phyloP scores from a whole-genome alignment of 2,329 filamentous ascomycete genomes.

The Shiraia bambusicola region DNA sequence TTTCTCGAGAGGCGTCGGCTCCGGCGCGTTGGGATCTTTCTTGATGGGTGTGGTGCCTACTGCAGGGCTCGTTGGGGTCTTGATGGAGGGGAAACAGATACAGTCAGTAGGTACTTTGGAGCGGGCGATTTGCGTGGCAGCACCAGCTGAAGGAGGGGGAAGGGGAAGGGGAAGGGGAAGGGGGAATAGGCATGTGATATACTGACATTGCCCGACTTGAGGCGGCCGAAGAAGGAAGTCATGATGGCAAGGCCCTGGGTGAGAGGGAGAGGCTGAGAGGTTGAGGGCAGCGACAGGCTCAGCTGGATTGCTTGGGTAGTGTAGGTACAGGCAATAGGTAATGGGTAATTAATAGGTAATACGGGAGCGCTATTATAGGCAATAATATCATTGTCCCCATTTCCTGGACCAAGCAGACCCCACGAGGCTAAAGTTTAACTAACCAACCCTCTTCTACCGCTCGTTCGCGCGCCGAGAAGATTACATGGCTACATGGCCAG shows the following conservation, averaged over 20 bases:
- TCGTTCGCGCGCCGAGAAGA: conserved; percentile 1
- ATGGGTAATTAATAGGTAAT: no score
- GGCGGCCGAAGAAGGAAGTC: conserved; percentile 57
- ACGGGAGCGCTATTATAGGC: conserved; percentile 8
- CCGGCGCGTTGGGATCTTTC: conserved; percentile 60
- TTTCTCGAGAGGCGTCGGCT: conserved; percentile 65
- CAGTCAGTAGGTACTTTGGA: no score
- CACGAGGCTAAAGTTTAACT: conserved; percentile 8
- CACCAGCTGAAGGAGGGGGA: neutral
- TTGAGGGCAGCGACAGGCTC: conserved; percentile 13
- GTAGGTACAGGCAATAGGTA: no score
- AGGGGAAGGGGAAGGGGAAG: no score
- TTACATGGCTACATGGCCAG: no score
- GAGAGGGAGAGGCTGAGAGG: conserved; percentile 16
- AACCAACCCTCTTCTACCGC: conserved; percentile 2
- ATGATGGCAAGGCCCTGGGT: conserved; percentile 37
- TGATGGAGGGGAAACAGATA: conserved; percentile 7
- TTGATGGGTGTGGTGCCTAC: conserved; percentile 53
- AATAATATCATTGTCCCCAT: conserved; percentile 9
- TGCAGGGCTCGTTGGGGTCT: conserved; percentile 53
- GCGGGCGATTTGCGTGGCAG: no score
- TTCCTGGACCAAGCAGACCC: conserved; percentile 3
- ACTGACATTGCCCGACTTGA: conserved; percentile 54
- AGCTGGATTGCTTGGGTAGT: no score
- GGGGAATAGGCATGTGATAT: no score